phyloP scores from a whole-genome alignment of 176 grass and related monocot species.

The Stipa capillata region DNA sequence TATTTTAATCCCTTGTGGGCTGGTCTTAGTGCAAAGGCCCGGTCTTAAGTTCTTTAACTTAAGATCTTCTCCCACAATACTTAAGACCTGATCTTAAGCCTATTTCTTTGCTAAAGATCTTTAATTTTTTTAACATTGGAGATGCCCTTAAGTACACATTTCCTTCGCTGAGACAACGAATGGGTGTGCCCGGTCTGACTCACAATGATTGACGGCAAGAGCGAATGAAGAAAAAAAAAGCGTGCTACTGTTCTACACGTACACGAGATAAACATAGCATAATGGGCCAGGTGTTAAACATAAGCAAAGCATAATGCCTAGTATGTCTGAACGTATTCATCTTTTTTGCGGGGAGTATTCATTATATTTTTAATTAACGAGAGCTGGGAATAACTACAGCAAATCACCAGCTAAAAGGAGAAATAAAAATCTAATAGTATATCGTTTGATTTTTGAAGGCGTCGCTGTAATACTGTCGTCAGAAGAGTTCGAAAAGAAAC shows the following conservation, averaged over 20 bases:
- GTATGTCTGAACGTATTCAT: background rate
- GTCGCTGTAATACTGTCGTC: background rate
- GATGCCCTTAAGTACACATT: no score
- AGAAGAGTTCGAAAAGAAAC: background rate
- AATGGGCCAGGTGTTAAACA: background rate
- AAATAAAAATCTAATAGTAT: no score
- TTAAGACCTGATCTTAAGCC: no score
- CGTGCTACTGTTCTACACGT: background rate
- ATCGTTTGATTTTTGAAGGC: no score
- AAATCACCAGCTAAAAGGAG: background rate
- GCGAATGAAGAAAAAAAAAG: no score
- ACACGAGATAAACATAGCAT: background rate
- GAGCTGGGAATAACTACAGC: background rate
- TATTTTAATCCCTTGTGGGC: no score
- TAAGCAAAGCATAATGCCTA: background rate
- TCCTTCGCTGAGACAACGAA: background rate
- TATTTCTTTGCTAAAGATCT: no score
- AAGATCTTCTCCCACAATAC: no score
- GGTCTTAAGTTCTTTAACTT: no score
- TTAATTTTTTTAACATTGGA: no score
- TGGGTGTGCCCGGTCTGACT: background rate
- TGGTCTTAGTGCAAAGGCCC: no score
- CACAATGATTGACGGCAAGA: background rate
- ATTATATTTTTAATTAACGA: background rate
- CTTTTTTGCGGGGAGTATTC: no score